Evolutionary conservation across 352 stramenopile species (phyloP), one percentile per base, ranked within the genome.

Genomic region (Pilasporangium apinafurcum): DNA sequence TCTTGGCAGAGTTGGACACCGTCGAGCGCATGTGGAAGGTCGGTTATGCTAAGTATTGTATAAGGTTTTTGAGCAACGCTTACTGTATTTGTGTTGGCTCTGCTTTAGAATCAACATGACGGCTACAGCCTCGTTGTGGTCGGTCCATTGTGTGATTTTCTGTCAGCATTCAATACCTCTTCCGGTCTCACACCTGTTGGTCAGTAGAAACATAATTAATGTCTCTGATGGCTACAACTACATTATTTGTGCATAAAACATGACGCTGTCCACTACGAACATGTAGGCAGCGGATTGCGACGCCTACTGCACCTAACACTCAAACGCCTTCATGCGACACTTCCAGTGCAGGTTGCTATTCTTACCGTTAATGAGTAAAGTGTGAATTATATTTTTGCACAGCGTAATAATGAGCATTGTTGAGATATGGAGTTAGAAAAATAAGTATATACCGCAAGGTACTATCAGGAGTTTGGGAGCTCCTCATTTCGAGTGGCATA

Each of bases 281-380:
- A n/a, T 18, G 18, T 37, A 82, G 68, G 68, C 37, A 48, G 59
- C 2, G 68, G 68, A 3, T 48, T 79, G 13, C 60, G 62, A 44
- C 68, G 68, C n/a, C 60, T 77, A 55, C 38, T 82, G 17, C 56
- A 79, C n/a, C 57, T 82, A n/a, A 63, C 68, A 10, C 43, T 82
- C 34, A 64, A 72, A 48, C 65, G 60, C 17, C 42, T 75, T 20
- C 57, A 51, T 18, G 57, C 44, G 6, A 73, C 49, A 13, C 21
- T 27, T 9, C 51, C 51, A 2, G 18, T 50, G 31, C 51, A 49
- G 7, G n/a, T n/a, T n/a, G n/a, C n/a, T n/a, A n/a, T n/a, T n/a
- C n/a, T n/a, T n/a, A n/a, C n/a, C n/a, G n/a, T n/a, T n/a, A n/a
- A n/a, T n/a, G n/a, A n/a, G n/a, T n/a, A n/a, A n/a, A n/a, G n/a